phyloP scores from a whole-genome alignment of 331 rosid species.

The Acacia concinna region DNA sequence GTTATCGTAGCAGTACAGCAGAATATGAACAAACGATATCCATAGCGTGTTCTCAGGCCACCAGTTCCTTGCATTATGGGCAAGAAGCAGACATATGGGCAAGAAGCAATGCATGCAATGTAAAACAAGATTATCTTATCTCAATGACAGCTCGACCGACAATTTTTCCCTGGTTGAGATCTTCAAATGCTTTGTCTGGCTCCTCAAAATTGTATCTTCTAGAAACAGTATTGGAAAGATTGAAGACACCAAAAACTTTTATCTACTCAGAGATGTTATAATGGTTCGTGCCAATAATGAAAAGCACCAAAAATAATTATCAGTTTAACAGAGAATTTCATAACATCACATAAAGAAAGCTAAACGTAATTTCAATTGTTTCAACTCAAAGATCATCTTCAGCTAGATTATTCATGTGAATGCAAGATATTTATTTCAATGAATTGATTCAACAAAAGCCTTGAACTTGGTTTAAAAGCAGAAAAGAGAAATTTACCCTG shows the following conservation, averaged over 20 bases:
- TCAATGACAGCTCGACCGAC: constrained; percentile 80
- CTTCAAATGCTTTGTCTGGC: constrained; percentile 68
- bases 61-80: constrained; percentile 27
- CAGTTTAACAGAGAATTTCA: not conserved
- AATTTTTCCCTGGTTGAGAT: constrained; percentile 74
- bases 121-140: constrained; percentile 52
- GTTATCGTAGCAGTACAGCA: not conserved
- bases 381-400: not conserved
- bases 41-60: constrained; percentile 45
- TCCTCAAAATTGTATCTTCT: constrained; percentile 82
- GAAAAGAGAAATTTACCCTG: not conserved
- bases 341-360: not conserved
- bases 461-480: not conserved
- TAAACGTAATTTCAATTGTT: not conserved
- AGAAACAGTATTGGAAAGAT: constrained; percentile 72
- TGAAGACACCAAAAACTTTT: constrained; percentile 79
- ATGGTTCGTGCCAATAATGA: not conserved
- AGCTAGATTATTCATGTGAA: not conserved
- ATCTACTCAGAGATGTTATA: constrained; percentile 48
- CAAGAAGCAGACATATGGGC: constrained; percentile 17
- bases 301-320: not conserved
- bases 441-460: not conserved
- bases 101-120: constrained; percentile 19
- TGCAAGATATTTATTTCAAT: constrained; percentile 6
- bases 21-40: not conserved